Conservation (phyloP, 768 basidiomycete genomes). For the Agrocybe praecox region DNA sequence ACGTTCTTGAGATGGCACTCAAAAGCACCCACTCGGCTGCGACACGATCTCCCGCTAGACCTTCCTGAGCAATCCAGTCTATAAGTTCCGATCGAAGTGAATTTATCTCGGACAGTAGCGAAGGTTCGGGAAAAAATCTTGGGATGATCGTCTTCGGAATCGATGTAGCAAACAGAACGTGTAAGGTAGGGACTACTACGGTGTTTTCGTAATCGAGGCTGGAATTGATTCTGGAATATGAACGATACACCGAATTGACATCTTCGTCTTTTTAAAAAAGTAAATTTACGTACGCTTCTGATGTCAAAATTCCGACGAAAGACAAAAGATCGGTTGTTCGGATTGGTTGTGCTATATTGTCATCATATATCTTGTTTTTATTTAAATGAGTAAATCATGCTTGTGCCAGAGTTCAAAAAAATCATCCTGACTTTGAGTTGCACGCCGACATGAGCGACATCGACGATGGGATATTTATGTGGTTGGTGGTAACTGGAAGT, state of each 20-base stretch:
- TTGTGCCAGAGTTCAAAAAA: not conserved
- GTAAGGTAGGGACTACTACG: conserved; percentile 60
- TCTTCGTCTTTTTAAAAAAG: too few species aligned
- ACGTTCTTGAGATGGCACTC: conserved; percentile 64
- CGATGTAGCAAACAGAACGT: conserved; percentile 58
- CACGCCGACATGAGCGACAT: conserved; percentile 60
- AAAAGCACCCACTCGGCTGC: conserved; percentile 81
- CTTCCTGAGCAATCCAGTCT: conserved; percentile 72
- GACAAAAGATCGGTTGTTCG: conserved; percentile 65
- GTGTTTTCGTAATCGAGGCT: conserved; percentile 40
- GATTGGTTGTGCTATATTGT: conserved; percentile 40
- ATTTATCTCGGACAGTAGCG: conserved; percentile 13
- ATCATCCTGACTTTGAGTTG: conserved; percentile 62
- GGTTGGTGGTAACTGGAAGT: conserved; percentile 24
- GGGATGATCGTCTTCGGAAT: conserved; percentile 43
- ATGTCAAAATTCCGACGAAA: conserved; percentile 74
- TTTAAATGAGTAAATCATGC: not conserved
- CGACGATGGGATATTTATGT: conserved; percentile 69
- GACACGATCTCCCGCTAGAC: conserved; percentile 64
- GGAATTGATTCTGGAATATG: conserved; percentile 33
- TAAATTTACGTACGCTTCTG: conserved; percentile 67
- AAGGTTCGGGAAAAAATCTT: conserved; percentile 34
- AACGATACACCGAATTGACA: too few species aligned
- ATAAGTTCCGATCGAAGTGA: conserved; percentile 57
- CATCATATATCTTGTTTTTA: conserved; percentile 57